A percentile compares a stretch with the other conserved stretches of the same genome.
These are phyloP conservation scores for Yamadazyma akitaensis DNA, from an alignment of 805 yeast genomes.

Conservation along the genomic window DNA sequence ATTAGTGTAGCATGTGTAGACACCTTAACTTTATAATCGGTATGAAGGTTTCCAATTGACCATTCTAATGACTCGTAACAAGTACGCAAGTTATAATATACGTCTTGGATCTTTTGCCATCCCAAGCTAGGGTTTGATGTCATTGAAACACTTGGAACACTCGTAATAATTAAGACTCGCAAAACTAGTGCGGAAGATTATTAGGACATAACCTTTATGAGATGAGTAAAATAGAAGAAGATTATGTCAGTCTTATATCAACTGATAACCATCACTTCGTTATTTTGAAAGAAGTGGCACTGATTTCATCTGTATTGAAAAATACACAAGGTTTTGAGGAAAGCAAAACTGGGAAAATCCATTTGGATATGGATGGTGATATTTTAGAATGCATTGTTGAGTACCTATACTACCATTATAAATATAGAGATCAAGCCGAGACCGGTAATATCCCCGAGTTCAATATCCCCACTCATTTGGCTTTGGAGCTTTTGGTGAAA, in stretches of 20 bases:
- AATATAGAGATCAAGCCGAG: slow-evolving; percentile 55
- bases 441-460: slow-evolving; percentile 73
- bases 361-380: slow-evolving; percentile 63
- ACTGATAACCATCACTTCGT: slow-evolving; percentile 65
- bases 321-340: slow-evolving; percentile 54
- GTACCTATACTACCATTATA: slow-evolving; percentile 71
- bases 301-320: slow-evolving; percentile 57
- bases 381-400: slow-evolving; percentile 80
- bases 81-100: slow-evolving; percentile 60
- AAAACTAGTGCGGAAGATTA: not conserved
- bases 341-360: slow-evolving; percentile 55
- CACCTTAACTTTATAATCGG: slow-evolving; percentile 44
- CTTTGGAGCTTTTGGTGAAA: slow-evolving; percentile 84
- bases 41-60: slow-evolving; percentile 37
- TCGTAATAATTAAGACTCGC: not conserved
- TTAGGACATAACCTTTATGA: not conserved
- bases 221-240: slow-evolving; percentile 8
- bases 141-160: slow-evolving; percentile 11
- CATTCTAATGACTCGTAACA: slow-evolving; percentile 54
- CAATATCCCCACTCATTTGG: slow-evolving; percentile 90
- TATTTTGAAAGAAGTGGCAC: slow-evolving; percentile 70
- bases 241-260: slow-evolving; percentile 65
- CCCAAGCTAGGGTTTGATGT: slow-evolving; percentile 43
- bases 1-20: slow-evolving; percentile 55
- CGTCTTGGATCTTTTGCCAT: slow-evolving; percentile 79